Conservation (phyloP, 2,329 filamentous ascomycete species). For the Malbranchea zuffiana region DNA sequence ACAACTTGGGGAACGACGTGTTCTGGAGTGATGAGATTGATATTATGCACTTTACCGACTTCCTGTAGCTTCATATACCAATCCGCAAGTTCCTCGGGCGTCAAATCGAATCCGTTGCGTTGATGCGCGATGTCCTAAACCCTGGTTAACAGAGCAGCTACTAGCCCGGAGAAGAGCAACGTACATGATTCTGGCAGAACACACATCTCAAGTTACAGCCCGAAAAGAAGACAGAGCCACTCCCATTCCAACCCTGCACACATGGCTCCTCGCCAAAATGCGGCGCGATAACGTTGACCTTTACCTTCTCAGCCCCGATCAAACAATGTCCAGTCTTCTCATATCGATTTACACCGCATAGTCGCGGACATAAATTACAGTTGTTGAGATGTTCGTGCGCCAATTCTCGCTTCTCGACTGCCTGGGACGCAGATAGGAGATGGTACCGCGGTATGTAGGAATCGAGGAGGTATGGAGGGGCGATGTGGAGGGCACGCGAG, state of each 20-base stretch:
- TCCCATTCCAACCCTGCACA: slow-evolving; percentile 70
- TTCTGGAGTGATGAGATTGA: slow-evolving; percentile 78
- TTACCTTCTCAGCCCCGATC: slow-evolving; percentile 60
- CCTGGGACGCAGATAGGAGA: slow-evolving; percentile 55
- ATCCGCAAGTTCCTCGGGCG: slow-evolving; percentile 64
- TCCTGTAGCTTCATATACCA: slow-evolving; percentile 78
- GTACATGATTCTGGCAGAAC: slow-evolving; percentile 60
- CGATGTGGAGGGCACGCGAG: too few relatives aligned
- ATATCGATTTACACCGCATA: slow-evolving; percentile 71
- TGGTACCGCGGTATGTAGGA: slow-evolving; percentile 66
- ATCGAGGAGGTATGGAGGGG: slow-evolving; percentile 58
- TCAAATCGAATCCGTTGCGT: slow-evolving; percentile 68
- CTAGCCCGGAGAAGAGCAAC: neutral
- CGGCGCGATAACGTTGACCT: slow-evolving; percentile 74
- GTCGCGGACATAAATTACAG: slow-evolving; percentile 70
- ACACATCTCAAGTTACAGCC: slow-evolving; percentile 66
- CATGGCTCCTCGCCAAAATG: slow-evolving; percentile 80
- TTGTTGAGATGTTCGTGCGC: slow-evolving; percentile 66
- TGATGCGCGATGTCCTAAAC: slow-evolving; percentile 62
- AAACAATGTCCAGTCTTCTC: slow-evolving; percentile 68
- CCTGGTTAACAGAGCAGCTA: neutral
- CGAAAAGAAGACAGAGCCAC: slow-evolving; percentile 70
- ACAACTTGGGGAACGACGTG: slow-evolving; percentile 78
- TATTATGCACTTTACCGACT: slow-evolving; percentile 73
- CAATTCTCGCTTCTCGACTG: slow-evolving; percentile 58